Evolutionary conservation across 768 basidiomycete genomes (phyloP), one percentile per base, ranked within the genome.

Genomic region (Daedalea quercina): DNA sequence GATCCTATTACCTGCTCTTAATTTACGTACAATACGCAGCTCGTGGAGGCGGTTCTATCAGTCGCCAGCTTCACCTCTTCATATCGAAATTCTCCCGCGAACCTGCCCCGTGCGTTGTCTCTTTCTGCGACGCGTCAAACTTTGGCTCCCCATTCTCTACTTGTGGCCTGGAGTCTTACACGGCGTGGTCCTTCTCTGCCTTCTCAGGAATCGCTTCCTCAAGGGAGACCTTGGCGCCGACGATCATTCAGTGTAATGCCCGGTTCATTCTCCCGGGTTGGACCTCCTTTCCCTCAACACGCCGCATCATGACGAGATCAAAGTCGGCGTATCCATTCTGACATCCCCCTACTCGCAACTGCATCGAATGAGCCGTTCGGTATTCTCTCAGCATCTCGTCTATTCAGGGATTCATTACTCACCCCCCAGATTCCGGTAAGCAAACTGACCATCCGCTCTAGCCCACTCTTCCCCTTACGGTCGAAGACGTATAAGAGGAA

Each of bases 401-500:
- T 25, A 9, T 44, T 8, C 17, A 43, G 42, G 22, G 19, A 43
- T 43, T 26, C 40, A 42, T 31, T 20, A 28, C 46, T 19, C 25
- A 47, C 46, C 25, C 28, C 46, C n/a, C 25, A 22, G 19, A 22
- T 28, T 6, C 23, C 20, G 25, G 44, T 28, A 9, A 23, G 23
- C 20, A 20, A 24, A 28, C 44, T 13, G 23, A 15, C 28, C n/a
- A 25, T 26, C 26, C 20, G n/a, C 28, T 47, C 46, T 28, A 34
- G 55, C 48, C 55, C 41, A 6, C 13, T 19, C 37, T 40, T 15
- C 19, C 37, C 19, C 37, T 31, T 8, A 19, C 17, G 37, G 19
- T 46, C 31, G 45, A 46, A 40, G n/a, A 12, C 33, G 44, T 59
- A 59, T 59, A 59, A 59, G 57, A 56, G 52, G 19, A 44, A 13